Base-by-base conservation (phyloP, 352 stramenopile genomes). In the Phytophthora litchii region DNA sequence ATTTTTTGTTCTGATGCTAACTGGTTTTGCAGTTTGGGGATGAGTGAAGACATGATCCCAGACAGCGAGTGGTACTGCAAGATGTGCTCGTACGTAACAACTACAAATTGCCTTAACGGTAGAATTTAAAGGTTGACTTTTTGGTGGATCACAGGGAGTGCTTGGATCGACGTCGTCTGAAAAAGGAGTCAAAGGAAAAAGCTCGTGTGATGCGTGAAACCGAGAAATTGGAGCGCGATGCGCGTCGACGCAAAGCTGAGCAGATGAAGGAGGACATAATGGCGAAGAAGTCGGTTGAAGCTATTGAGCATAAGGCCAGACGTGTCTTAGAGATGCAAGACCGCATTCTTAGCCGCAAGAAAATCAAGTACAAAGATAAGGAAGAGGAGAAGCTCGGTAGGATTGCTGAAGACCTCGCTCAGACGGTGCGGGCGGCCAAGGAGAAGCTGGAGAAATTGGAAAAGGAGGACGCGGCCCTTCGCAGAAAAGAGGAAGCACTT, bases 311-410 rank as follows among this genome's bases (percentile, higher is more conserved):
- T 58, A 94, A 93, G 47, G 84, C 86, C 21, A 94, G 93, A 50
- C 83, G 86, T 34, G 78, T 94, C 36, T 68, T 95, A 6, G 86
- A 95, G 55, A 94, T 94, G 84, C 83, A 94, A 47, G 86, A 94
- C 61, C 86, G 86, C 16, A 93, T 95, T 40, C 62, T 93, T 7
- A 94, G 84, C 42, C 74, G 80, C 47, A 90, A 92, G 69, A 95
- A 95, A 61, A 77, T 95, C 74, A 92, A 92, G 67, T 95, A 94
- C 66, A 93, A 94, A 65, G 86, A 94, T 55, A 90, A 93, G 49
- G 86, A 95, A 44, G 86, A 95, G 37, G 86, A 95, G 42, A 95
- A 86, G 37, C 71, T 95, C 14, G 86, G 86, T 16, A 86, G 77
- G 42, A 61, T 95, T 0, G 86, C 86, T 0, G 86, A 95, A 47